Evolutionary conservation across 2,329 filamentous ascomycete genomes (phyloP).

Genomic region (Rutstroemia sydowiana): DNA sequence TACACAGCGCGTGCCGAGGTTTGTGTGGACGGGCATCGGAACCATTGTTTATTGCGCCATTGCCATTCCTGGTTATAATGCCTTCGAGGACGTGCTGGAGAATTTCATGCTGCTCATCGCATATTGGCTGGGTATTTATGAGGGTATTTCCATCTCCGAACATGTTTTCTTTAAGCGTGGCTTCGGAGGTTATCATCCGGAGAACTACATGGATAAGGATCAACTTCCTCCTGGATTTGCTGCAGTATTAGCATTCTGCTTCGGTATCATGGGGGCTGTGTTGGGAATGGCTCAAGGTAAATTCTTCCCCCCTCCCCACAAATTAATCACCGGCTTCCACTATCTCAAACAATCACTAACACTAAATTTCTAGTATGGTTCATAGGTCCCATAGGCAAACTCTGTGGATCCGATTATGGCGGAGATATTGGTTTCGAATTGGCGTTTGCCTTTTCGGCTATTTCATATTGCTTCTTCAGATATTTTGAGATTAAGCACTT

Average conservation of each 20-base stretch:
- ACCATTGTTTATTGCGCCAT: constrained; percentile 60
- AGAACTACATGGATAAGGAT: constrained; percentile 48
- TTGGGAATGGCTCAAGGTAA: constrained; percentile 57
- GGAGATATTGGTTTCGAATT: constrained; percentile 60
- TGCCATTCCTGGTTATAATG: constrained; percentile 59
- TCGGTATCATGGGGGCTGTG: constrained; percentile 58
- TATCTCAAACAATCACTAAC: no score
- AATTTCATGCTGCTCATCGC: constrained; percentile 64
- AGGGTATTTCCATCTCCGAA: constrained; percentile 41
- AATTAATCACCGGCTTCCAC: no score
- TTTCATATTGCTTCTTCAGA: constrained; percentile 42
- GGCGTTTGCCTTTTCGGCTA: constrained; percentile 52
- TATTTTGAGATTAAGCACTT: constrained; percentile 36
- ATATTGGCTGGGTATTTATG: constrained; percentile 72
- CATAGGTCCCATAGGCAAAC: constrained; percentile 56
- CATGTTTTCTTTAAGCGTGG: constrained; percentile 56
- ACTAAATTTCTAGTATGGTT: constrained; percentile 42
- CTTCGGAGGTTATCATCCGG: constrained; percentile 50
- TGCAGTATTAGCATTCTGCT: constrained; percentile 54
- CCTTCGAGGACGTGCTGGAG: constrained; percentile 57
- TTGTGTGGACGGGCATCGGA: constrained; percentile 56
- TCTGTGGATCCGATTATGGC: constrained; percentile 30
- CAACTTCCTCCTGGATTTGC: constrained; percentile 58
- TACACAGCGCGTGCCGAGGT: constrained; percentile 56
- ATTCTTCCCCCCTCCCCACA: no score